Evolutionary conservation across 306 rosid species (phyloP).

Genomic region (Sphenostylis stenocarpa): DNA sequence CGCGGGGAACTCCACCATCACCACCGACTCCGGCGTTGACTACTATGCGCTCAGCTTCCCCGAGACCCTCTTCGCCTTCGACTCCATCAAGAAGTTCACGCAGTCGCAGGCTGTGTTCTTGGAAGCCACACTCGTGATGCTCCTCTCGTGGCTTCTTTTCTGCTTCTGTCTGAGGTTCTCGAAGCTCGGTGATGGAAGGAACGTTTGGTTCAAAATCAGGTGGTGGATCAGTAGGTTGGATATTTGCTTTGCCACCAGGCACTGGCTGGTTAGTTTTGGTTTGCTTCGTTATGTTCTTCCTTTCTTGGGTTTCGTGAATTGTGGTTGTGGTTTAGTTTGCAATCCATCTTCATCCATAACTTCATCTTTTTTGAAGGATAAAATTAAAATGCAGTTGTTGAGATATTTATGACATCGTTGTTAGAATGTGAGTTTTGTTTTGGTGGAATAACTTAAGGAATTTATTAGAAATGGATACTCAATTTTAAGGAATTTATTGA

Average conservation of each 20-base stretch:
- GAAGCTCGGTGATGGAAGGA: slow-evolving; percentile 68
- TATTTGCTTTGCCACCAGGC: slow-evolving; percentile 85
- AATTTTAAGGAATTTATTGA: neutral
- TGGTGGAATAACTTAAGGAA: neutral
- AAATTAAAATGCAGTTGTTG: neutral
- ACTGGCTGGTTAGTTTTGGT: slow-evolving; percentile 78
- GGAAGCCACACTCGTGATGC: slow-evolving; percentile 76
- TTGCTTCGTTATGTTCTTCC: neutral
- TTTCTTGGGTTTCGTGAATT: neutral
- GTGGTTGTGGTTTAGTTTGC: slow-evolving; percentile 10
- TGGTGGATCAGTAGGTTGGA: slow-evolving; percentile 94
- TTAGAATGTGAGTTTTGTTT: neutral
- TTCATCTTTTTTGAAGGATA: neutral
- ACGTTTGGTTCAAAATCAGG: slow-evolving; percentile 71
- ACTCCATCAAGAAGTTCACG: slow-evolving; percentile 78
- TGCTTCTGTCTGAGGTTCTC: slow-evolving; percentile 69
- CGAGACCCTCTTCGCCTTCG: slow-evolving; percentile 60
- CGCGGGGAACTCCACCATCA: slow-evolving; percentile 42
- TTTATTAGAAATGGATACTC: neutral
- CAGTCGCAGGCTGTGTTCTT: slow-evolving; percentile 97
- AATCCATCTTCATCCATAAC: neutral
- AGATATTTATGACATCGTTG: neutral
- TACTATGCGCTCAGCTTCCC: slow-evolving; percentile 59
- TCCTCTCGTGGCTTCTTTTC: slow-evolving; percentile 74
- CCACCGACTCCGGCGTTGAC: slow-evolving; percentile 52